phyloP scores from a whole-genome alignment of 2,329 filamentous ascomycete species.

The Thielaviopsis euricoi region DNA sequence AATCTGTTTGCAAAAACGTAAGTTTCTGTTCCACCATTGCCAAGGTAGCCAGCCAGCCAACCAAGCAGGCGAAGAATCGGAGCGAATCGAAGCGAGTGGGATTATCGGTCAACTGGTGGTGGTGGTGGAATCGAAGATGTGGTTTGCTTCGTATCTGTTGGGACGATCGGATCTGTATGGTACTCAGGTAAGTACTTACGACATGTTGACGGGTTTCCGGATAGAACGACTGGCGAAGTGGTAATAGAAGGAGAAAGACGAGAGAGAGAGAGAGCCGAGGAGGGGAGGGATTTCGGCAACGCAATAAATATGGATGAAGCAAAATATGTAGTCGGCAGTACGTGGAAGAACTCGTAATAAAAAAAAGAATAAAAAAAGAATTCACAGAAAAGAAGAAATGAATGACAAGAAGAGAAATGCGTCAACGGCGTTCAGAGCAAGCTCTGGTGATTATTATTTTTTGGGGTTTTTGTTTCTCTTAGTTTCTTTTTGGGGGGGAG shows the following conservation, averaged over 20 bases:
- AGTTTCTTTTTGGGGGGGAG: neutral
- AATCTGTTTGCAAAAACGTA: constrained; percentile 28
- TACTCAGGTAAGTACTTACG: neutral
- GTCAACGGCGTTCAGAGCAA: neutral
- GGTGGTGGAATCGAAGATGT: too few species aligned
- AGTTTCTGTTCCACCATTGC: neutral
- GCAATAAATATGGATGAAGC: too few species aligned
- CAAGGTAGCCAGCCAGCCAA: too few species aligned
- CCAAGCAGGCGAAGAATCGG: too few species aligned
- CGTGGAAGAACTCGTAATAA: neutral
- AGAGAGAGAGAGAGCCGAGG: neutral
- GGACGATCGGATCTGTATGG: too few species aligned
- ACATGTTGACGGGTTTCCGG: neutral
- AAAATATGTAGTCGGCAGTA: neutral
- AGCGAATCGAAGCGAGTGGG: too few species aligned
- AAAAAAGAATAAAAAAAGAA: constrained; percentile 1
- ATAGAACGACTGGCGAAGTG: neutral
- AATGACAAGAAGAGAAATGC: constrained; percentile 5
- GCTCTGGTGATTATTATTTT: neutral
- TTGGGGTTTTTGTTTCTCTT: neutral
- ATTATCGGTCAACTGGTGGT: neutral
- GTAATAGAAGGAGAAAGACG: neutral
- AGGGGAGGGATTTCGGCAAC: neutral
- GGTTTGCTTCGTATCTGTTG: too few species aligned
- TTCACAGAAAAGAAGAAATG: neutral